Percentiles rank a stretch among this genome's conserved stretches.
These are phyloP conservation scores for Sordaria brevicollis DNA, from an alignment of 495 filamentous ascomycete species.

Conservation along the genomic window DNA sequence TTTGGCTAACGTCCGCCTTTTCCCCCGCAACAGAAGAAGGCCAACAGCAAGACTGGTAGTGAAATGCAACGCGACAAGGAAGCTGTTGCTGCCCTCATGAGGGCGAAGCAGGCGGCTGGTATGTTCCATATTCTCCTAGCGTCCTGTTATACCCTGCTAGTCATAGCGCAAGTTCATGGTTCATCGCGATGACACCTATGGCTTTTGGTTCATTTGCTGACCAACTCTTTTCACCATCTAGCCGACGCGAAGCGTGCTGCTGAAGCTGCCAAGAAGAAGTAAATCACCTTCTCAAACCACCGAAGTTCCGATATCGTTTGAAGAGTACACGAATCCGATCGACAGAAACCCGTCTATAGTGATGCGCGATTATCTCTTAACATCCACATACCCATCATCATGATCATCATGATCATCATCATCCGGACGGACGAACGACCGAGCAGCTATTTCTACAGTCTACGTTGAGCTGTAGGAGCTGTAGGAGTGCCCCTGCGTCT, in stretches of 20 bases:
- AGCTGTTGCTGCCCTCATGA: constrained; percentile 71
- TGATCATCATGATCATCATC: too few relatives aligned
- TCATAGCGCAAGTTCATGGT: neutral
- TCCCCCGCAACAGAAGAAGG: constrained; percentile 45
- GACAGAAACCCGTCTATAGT: neutral
- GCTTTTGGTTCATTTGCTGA: neutral
- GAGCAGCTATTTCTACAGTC: neutral
- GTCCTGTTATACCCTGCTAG: neutral
- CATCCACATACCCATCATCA: neutral
- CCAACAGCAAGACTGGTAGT: constrained; percentile 48
- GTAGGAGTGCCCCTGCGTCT: neutral
- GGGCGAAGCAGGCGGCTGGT: constrained; percentile 83
- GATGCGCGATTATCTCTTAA: neutral
- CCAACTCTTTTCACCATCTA: constrained; percentile 7
- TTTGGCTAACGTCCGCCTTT: constrained; percentile 16
- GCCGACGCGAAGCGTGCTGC: constrained; percentile 42
- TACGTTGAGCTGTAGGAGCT: neutral
- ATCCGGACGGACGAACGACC: neutral
- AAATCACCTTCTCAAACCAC: constrained; percentile 18
- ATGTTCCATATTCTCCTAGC: constrained; percentile 11
- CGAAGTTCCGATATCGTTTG: neutral
- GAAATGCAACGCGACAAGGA: constrained; percentile 69
- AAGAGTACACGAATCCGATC: neutral
- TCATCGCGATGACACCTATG: neutral
- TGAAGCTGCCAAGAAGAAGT: constrained; percentile 21